Evolutionary conservation across 1,139 yeast genomes (phyloP).

Genomic region (Suhomyces choctaworum): DNA sequence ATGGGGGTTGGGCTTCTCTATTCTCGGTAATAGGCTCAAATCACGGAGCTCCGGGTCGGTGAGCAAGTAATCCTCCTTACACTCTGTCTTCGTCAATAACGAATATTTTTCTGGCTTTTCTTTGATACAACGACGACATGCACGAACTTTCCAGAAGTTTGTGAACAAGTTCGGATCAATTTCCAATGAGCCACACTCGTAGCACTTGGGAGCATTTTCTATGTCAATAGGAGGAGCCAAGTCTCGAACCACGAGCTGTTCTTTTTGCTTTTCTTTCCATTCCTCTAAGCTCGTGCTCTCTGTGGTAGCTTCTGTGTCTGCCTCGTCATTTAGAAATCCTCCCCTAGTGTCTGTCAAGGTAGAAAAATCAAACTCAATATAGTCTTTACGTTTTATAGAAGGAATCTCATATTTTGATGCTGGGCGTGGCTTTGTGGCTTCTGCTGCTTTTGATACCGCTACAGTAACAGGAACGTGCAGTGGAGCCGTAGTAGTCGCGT

Average conservation of each 20-base stretch:
- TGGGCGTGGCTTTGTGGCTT: conserved; percentile 7
- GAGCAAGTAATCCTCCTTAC: conserved; percentile 84
- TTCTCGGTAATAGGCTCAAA: conserved; percentile 60
- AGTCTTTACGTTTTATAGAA: conserved; percentile 59
- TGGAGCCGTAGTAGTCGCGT: conserved; percentile 26
- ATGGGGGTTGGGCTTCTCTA: conserved; percentile 94
- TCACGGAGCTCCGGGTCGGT: conserved; percentile 93
- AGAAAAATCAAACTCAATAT: conserved; percentile 89
- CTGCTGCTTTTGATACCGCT: conserved; percentile 13
- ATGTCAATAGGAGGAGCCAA: conserved; percentile 73
- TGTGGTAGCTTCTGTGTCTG: conserved; percentile 22
- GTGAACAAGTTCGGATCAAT: conserved; percentile 71
- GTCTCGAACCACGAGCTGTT: conserved; percentile 46
- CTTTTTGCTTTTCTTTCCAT: conserved; percentile 66
- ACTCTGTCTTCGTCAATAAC: conserved; percentile 89
- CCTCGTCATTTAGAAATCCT: conserved; percentile 59
- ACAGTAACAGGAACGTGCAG: conserved; percentile 11
- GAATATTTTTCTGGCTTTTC: conserved; percentile 84
- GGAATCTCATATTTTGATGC: conserved; percentile 33
- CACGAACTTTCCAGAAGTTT: conserved; percentile 65
- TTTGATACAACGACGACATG: conserved; percentile 76
- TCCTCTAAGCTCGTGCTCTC: conserved; percentile 62
- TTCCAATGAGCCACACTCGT: conserved; percentile 77
- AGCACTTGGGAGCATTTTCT: conserved; percentile 72
- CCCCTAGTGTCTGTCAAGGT: conserved; percentile 87